Evolutionary conservation across 495 filamentous ascomycete species (phyloP).

Genomic region (Penicillium cinerascens): DNA sequence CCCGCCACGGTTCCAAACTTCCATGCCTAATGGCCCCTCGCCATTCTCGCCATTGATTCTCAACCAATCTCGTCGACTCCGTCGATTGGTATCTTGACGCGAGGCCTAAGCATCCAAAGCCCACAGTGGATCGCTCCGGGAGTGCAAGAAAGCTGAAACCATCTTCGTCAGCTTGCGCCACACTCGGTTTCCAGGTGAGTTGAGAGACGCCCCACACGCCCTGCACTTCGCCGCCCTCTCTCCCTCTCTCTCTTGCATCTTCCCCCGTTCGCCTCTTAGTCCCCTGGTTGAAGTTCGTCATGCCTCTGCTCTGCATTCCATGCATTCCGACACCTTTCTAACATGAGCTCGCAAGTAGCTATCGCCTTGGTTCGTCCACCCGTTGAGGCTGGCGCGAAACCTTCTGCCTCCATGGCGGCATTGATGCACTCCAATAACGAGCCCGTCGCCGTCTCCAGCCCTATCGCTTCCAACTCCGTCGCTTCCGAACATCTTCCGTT

Average conservation of each 20-base stretch:
- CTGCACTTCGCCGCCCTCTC: constrained; percentile 20
- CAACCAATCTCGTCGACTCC: constrained; percentile 17
- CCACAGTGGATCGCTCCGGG: constrained; percentile 19
- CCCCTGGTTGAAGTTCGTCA: constrained; percentile 25
- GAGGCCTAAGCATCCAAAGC: constrained; percentile 18
- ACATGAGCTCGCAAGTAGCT: constrained; percentile 66
- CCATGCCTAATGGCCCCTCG: constrained; percentile 5
- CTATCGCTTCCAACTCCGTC: constrained; percentile 31
- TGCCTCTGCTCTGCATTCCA: neutral
- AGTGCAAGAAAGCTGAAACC: constrained; percentile 42
- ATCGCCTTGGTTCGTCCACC: constrained; percentile 53
- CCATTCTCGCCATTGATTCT: constrained; percentile 8
- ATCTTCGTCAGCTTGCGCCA: constrained; percentile 49
- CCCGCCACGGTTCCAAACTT: constrained; percentile 19
- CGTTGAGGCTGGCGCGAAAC: constrained; percentile 33
- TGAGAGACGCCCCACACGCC: constrained; percentile 39
- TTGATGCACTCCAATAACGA: constrained; percentile 48
- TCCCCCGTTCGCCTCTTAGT: constrained; percentile 8
- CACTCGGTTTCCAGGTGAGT: constrained; percentile 42
- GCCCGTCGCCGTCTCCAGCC: constrained; percentile 39
- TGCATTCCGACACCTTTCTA: constrained; percentile 45
- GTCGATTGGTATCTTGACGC: constrained; percentile 13
- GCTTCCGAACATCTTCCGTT: constrained; percentile 34
- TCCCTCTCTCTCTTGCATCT: constrained; percentile 8
- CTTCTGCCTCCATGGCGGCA: constrained; percentile 44